Evolutionary conservation across 768 basidiomycete species (phyloP).

Genomic region (Mrakia hoshinonis): DNA sequence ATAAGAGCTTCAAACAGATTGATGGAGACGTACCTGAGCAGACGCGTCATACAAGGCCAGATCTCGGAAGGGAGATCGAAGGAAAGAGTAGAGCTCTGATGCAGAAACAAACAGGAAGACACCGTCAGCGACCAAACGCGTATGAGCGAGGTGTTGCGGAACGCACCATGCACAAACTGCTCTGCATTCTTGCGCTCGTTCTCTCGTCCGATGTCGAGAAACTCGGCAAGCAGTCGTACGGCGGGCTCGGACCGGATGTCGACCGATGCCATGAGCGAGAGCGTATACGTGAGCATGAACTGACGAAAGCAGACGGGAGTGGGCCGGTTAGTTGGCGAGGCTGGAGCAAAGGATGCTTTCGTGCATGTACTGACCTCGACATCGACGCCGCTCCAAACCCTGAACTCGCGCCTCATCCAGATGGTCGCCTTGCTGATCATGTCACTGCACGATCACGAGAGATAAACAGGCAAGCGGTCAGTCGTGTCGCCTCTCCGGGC

Average conservation of each 20-base stretch:
- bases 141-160: background rate
- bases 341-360: background rate
- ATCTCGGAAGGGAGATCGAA: conserved; percentile 81
- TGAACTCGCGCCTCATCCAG: conserved; percentile 75
- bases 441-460: background rate
- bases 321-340: background rate
- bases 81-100: conserved; percentile 76
- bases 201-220: conserved; percentile 67
- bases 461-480: background rate
- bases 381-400: conserved; percentile 81
- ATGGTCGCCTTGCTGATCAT: conserved; percentile 52
- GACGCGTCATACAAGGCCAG: conserved; percentile 69
- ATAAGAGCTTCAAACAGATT: no score
- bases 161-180: conserved; percentile 83
- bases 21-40: conserved; percentile 54
- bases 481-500: background rate
- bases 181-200: conserved; percentile 58
- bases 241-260: conserved; percentile 80
- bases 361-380: conserved; percentile 56
- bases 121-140: background rate
- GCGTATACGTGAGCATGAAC: conserved; percentile 81
- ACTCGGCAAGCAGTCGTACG: conserved; percentile 67
- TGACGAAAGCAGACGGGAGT: conserved; percentile 36
- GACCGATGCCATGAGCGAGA: conserved; percentile 83
- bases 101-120: background rate